phyloP scores from a whole-genome alignment of 768 basidiomycete genomes.

The Naganishia onofrii region DNA sequence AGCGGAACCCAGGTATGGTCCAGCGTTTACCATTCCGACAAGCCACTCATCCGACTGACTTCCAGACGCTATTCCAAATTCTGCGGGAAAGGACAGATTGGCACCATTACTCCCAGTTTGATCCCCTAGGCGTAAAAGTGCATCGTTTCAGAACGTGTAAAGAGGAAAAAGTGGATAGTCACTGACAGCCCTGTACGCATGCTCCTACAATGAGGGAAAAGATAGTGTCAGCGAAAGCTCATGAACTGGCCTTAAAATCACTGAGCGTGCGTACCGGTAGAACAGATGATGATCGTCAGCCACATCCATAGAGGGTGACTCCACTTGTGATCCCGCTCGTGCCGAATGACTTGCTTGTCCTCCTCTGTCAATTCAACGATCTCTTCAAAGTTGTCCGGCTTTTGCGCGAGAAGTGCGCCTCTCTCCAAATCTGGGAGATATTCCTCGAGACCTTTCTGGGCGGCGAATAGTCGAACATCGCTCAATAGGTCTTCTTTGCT shows the following conservation, averaged over 20 bases:
- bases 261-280: slow-evolving; percentile 35
- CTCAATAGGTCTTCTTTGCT: slow-evolving; percentile 35
- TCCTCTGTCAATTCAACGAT: slow-evolving; percentile 43
- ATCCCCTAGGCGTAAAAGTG: slow-evolving; percentile 42
- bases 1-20: slow-evolving; percentile 37
- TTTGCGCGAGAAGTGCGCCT: slow-evolving; percentile 46
- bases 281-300: slow-evolving; percentile 41
- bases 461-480: slow-evolving; percentile 39
- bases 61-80: slow-evolving; percentile 45
- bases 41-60: slow-evolving; percentile 38
- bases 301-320: slow-evolving; percentile 45
- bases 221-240: no score
- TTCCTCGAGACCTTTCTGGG: slow-evolving; percentile 39
- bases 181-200: background rate
- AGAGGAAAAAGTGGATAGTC: background rate
- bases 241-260: no score
- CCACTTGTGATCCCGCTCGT: slow-evolving; percentile 50
- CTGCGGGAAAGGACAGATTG: slow-evolving; percentile 50
- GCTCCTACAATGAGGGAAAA: background rate
- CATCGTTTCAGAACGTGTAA: background rate
- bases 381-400: slow-evolving; percentile 39
- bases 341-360: slow-evolving; percentile 39
- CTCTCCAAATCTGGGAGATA: slow-evolving; percentile 31
- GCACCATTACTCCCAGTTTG: slow-evolving; percentile 47
- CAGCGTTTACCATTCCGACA: slow-evolving; percentile 43